These are phyloP conservation scores for Aspergillus ochraceus DNA, from an alignment of 2,329 filamentous ascomycete genomes.

Conservation along the genomic window DNA sequence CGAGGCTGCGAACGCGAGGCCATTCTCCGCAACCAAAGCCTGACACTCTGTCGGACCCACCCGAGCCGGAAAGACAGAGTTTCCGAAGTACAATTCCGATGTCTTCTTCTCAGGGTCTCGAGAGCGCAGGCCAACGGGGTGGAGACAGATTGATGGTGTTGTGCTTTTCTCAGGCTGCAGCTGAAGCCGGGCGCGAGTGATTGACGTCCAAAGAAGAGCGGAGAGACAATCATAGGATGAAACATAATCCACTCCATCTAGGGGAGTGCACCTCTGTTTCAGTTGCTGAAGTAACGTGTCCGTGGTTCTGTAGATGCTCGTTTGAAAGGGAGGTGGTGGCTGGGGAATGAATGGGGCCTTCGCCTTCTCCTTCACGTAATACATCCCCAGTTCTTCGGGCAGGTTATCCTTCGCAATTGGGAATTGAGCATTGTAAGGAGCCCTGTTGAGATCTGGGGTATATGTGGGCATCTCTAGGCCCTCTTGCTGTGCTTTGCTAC, in stretches of 20 bases:
- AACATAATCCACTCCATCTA: constrained; percentile 19
- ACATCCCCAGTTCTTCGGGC: constrained; percentile 13
- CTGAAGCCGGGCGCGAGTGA: constrained; percentile 22
- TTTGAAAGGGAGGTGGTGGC: constrained; percentile 4
- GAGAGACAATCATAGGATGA: constrained; percentile 28
- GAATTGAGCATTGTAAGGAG: constrained; percentile 15
- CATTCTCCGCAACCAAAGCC: constrained; percentile 8
- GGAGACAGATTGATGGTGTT: constrained; percentile 13
- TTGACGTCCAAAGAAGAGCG: constrained; percentile 23
- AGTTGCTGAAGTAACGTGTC: constrained; percentile 15
- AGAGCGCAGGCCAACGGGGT: constrained; percentile 23
- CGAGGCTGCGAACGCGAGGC: constrained; percentile 19
- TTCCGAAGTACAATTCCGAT: constrained; percentile 24
- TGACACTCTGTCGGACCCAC: constrained; percentile 15
- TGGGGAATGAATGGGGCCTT: constrained; percentile 7
- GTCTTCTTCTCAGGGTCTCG: constrained; percentile 20
- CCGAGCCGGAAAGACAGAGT: constrained; percentile 18
- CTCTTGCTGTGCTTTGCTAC: constrained; percentile 19
- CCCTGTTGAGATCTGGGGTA: constrained; percentile 19
- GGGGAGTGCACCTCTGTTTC: constrained; percentile 14
- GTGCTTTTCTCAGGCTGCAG: constrained; percentile 15
- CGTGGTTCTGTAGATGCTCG: constrained; percentile 18
- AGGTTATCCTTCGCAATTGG: constrained; percentile 8
- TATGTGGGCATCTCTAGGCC: constrained; percentile 15
- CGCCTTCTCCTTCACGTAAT: constrained; percentile 16